Percentiles rank a stretch among this genome's conserved stretches.
Evolutionary conservation across 2,329 filamentous ascomycete genomes (phyloP).

Genomic region (Exophiala spinifera): DNA sequence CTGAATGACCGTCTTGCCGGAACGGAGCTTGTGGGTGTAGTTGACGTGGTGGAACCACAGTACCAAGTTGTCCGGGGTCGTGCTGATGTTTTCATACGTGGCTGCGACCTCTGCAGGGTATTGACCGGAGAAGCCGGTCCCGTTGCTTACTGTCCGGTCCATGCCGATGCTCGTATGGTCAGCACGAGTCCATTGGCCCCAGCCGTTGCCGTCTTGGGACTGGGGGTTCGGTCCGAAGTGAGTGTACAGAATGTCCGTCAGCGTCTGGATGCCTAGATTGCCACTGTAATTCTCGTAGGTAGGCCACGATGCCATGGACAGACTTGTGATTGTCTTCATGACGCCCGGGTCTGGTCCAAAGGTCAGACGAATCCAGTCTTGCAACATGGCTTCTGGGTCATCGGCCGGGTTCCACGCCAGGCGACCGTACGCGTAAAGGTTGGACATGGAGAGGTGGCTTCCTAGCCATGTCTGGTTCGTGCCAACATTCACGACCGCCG

Average conservation of each 20-base stretch:
- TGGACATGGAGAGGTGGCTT: conserved; percentile 67
- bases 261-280: conserved; percentile 66
- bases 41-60: conserved; percentile 74
- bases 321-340: conserved; percentile 57
- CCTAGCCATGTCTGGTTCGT: conserved; percentile 66
- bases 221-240: conserved; percentile 68
- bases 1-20: conserved; percentile 65
- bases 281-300: conserved; percentile 69
- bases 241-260: conserved; percentile 64
- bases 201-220: conserved; percentile 64
- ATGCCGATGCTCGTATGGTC: conserved; percentile 61
- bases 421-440: conserved; percentile 66
- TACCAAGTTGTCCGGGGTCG: conserved; percentile 65
- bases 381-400: conserved; percentile 51
- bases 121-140: conserved; percentile 63
- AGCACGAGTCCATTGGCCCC: conserved; percentile 71
- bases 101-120: conserved; percentile 61
- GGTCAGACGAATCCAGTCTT: conserved; percentile 67
- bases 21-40: conserved; percentile 61
- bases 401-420: conserved; percentile 64
- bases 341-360: conserved; percentile 57
- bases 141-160: conserved; percentile 67
- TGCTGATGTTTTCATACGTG: conserved; percentile 58
- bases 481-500: conserved; percentile 66
- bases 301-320: conserved; percentile 68